Percentiles rank a stretch among this genome's conserved stretches.
phyloP scores from a whole-genome alignment of 768 basidiomycete species.

The Pholiota microspora region DNA sequence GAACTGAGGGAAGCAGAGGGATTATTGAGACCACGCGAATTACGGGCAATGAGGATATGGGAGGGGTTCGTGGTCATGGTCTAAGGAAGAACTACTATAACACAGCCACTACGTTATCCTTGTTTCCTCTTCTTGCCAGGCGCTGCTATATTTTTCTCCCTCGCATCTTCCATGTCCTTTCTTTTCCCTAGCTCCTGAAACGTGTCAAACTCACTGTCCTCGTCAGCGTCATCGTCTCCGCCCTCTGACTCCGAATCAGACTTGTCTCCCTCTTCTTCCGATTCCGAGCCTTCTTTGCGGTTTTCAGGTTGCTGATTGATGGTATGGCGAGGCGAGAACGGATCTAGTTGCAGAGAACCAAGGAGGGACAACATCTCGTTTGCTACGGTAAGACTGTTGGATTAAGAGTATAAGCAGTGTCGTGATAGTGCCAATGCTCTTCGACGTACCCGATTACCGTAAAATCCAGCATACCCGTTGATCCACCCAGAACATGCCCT shows the following conservation, averaged over 20 bases:
- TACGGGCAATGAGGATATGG: slow-evolving; percentile 86
- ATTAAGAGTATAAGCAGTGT: slow-evolving; percentile 2
- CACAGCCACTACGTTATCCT: slow-evolving; percentile 22
- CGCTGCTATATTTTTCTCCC: slow-evolving; percentile 19
- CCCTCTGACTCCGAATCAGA: slow-evolving; percentile 15
- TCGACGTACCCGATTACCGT: slow-evolving; percentile 83
- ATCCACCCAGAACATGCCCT: slow-evolving; percentile 66
- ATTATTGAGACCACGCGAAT: slow-evolving; percentile 73
- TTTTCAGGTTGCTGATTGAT: slow-evolving; percentile 14
- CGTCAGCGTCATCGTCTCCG: slow-evolving; percentile 20
- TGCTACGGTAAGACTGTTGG: slow-evolving; percentile 72
- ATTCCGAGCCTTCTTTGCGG: slow-evolving; percentile 14
- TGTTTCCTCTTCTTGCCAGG: slow-evolving; percentile 19
- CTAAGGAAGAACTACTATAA: slow-evolving; percentile 6
- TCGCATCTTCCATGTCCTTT: slow-evolving; percentile 24
- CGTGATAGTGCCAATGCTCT: not conserved
- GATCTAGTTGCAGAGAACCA: slow-evolving; percentile 77
- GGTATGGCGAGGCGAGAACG: slow-evolving; percentile 64
- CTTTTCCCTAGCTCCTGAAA: slow-evolving; percentile 24
- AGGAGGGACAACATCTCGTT: slow-evolving; percentile 92
- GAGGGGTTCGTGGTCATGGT: slow-evolving; percentile 74
- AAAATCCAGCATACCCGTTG: slow-evolving; percentile 69
- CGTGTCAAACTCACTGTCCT: slow-evolving; percentile 26
- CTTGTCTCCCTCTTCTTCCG: slow-evolving; percentile 14
- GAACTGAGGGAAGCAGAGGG: slow-evolving; percentile 80